Conservation (phyloP, 345 rosid genomes). For the Camelina laxa region DNA sequence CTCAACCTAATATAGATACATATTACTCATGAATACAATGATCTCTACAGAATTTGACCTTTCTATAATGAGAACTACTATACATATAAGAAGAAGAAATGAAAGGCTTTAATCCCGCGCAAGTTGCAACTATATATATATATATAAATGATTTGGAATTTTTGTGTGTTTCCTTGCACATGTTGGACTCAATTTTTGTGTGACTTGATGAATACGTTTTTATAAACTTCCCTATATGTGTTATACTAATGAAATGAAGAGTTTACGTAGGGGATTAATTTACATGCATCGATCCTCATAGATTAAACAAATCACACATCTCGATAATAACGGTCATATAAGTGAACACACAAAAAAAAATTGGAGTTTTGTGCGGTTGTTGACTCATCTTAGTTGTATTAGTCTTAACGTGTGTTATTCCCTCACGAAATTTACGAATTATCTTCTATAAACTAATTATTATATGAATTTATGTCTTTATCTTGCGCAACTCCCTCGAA, state of each 20-base stretch:
- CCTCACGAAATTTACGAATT: slow-evolving; percentile 7
- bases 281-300: too few relatives aligned
- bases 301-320: too few relatives aligned
- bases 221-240: neutral
- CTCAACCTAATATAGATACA: too few relatives aligned
- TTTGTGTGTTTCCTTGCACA: neutral
- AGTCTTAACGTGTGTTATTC: slow-evolving; percentile 10
- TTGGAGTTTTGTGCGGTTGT: neutral
- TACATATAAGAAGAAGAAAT: neutral
- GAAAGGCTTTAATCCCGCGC: neutral
- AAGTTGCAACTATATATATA: neutral
- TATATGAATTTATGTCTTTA: neutral
- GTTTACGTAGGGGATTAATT: too few relatives aligned
- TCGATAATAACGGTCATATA: neutral
- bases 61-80: neutral
- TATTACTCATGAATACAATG: too few relatives aligned
- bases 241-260: neutral
- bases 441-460: neutral
- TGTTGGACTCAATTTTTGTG: too few relatives aligned
- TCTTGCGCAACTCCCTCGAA: slow-evolving; percentile 26
- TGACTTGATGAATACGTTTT: neutral
- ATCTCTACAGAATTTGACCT: too few relatives aligned
- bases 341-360: neutral
- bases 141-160: neutral
- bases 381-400: slow-evolving; percentile 13